Base-by-base conservation (phyloP, 2,329 filamentous ascomycete species). In the Lasiodiplodia citricola region DNA sequence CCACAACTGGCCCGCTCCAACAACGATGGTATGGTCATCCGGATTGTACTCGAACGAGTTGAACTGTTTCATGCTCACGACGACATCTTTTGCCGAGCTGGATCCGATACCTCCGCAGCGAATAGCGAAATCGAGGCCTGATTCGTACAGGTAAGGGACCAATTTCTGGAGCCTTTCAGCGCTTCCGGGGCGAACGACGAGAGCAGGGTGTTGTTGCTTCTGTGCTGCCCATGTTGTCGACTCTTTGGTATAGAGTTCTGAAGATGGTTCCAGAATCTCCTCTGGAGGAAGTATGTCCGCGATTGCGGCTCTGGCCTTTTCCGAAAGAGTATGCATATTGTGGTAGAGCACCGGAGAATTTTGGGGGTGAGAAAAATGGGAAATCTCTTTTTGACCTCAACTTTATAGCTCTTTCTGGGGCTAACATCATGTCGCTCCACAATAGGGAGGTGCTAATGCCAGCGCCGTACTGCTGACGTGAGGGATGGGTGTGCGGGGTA, bases 1-100 rank as follows among this genome's bases (percentile, higher is more conserved):
- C 80, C 81, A 83, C 18, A 73, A 71, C 57, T 78, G 73, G 4
- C 81, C 81, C 1, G 78, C 76, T 2, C 80, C 81, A 16, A 83
- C 64, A 2, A 72, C 75, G 11, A 79, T 74, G 5, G 72, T 75
- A 44, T 80, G 76, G 0, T 74, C 70, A 5, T 73, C 69, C 2
- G 67, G 31, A 67, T 80, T 74, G 65, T 80, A 81, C 14, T 74
- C 69, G 68, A 82, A 82, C 0, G 68, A 69, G 51, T 81, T 75
- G 68, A 83, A 83, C 4, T 73, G 76, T 1, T 75, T 74, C 70
- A 79, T 77, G 65, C 75, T 80, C 41, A 83, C 71, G 8, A 82
- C 63, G 4, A 81, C 78, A 69, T 81, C 79, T 14, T 70, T 71
- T 0, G 81, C 76, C 0, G 79, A 81, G 2, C 76, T 74, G 21